These are phyloP conservation scores for Alloascoidea africana DNA, from an alignment of 805 yeast species.

Conservation along the genomic window DNA sequence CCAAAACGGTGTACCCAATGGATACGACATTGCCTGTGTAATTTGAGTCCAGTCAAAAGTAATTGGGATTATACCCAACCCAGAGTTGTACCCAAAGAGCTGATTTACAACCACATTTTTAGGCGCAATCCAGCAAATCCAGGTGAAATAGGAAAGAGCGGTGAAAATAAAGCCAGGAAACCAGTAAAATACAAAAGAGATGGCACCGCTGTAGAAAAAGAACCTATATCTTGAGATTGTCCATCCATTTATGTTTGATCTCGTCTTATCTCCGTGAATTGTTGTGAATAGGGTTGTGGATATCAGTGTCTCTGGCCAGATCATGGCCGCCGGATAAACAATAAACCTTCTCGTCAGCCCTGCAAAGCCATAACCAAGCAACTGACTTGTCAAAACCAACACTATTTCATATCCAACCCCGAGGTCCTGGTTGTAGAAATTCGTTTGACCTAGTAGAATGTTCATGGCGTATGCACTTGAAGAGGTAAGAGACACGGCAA, in stretches of 20 bases:
- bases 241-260: conserved; percentile 27
- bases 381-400: conserved; percentile 40
- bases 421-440: conserved; percentile 27
- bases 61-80: conserved; percentile 38
- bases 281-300: conserved; percentile 41
- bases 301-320: conserved; percentile 53
- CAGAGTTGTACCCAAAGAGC: conserved; percentile 44
- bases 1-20: conserved; percentile 39
- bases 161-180: conserved; percentile 36
- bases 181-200: conserved; percentile 33
- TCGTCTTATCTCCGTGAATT: conserved; percentile 20
- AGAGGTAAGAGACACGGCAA: conserved; percentile 27
- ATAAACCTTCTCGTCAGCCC: conserved; percentile 43
- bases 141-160: conserved; percentile 41
- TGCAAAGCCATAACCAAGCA: conserved; percentile 52
- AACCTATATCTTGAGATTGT: conserved; percentile 28
- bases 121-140: conserved; percentile 42
- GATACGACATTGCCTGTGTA: conserved; percentile 32
- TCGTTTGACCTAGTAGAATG: conserved; percentile 32
- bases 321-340: conserved; percentile 42
- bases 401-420: conserved; percentile 34
- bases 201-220: conserved; percentile 22
- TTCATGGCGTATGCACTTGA: conserved; percentile 42
- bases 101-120: conserved; percentile 43
- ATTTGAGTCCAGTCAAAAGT: conserved; percentile 47